These are phyloP conservation scores for Penicillium sp. DNA, from an alignment of 2,329 filamentous ascomycete species.

Conservation along the genomic window DNA sequence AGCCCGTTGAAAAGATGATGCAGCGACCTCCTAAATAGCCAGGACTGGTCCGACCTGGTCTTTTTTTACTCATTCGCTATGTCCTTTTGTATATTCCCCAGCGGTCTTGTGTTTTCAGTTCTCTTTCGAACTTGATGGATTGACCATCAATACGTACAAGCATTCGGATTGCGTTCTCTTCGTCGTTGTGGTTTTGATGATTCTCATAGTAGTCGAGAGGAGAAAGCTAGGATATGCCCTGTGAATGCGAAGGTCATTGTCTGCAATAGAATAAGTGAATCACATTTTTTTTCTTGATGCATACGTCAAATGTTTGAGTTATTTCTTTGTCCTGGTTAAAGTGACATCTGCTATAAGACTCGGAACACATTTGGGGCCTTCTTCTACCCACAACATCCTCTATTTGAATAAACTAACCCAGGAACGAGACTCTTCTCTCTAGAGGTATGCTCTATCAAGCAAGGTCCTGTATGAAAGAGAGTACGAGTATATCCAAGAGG, in stretches of 20 bases:
- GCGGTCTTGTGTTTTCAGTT: neutral
- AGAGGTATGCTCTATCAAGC: too few species aligned
- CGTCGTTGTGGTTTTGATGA: neutral
- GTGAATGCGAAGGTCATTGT: neutral
- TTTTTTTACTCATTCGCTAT: neutral
- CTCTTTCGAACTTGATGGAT: neutral
- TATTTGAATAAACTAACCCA: too few species aligned
- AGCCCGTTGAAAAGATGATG: neutral
- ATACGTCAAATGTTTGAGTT: neutral
- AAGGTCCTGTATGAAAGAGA: too few species aligned
- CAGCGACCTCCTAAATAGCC: neutral
- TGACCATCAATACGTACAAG: neutral
- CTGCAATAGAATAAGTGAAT: neutral
- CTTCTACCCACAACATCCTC: too few species aligned
- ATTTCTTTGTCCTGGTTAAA: neutral
- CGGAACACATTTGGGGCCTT: neutral
- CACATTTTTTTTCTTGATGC: neutral
- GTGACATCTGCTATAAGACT: neutral
- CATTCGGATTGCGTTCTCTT: neutral
- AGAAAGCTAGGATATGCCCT: neutral
- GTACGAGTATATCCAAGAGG: neutral
- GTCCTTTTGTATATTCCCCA: constrained; percentile 16
- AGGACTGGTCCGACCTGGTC: neutral
- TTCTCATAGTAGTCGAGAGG: neutral
- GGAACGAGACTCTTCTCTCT: too few species aligned